phyloP scores from a whole-genome alignment of 805 yeast species.

The Suhomyces faveliae region DNA sequence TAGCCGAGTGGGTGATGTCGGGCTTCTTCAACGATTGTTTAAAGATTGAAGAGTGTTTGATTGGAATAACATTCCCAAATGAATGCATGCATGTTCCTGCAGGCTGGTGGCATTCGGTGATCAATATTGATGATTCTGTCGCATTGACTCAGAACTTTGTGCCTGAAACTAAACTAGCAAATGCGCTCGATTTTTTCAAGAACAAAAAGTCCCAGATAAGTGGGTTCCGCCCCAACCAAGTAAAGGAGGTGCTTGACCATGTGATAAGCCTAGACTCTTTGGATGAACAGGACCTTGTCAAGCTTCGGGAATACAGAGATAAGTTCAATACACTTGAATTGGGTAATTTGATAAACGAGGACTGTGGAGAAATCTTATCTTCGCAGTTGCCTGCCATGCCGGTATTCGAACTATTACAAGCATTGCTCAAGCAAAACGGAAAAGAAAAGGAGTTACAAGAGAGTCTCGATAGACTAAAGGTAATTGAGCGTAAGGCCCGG shows the following conservation, averaged over 20 bases:
- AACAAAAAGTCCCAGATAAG: constrained; percentile 69
- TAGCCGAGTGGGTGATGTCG: constrained; percentile 86
- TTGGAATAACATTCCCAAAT: constrained; percentile 77
- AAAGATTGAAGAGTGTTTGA: constrained; percentile 52
- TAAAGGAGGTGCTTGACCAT: constrained; percentile 36
- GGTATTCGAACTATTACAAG: constrained; percentile 58
- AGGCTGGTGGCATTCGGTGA: constrained; percentile 98
- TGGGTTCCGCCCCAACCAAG: constrained; percentile 67
- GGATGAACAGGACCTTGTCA: constrained; percentile 11
- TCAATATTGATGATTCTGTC: constrained; percentile 77
- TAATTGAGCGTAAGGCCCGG: constrained; percentile 31
- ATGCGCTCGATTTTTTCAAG: constrained; percentile 65
- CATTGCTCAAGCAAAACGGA: constrained; percentile 44
- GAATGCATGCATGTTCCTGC: constrained; percentile 88
- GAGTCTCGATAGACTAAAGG: constrained; percentile 32
- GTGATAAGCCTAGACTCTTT: constrained; percentile 10
- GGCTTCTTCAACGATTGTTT: constrained; percentile 77
- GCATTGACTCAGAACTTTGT: constrained; percentile 91
- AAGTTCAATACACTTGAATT: constrained; percentile 23
- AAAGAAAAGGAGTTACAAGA: constrained; percentile 30
- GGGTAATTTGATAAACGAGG: constrained; percentile 47
- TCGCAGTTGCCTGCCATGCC: constrained; percentile 47
- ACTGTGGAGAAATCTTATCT: constrained; percentile 55
- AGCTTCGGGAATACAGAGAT: constrained; percentile 27
- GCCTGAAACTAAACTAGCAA: constrained; percentile 59